A percentile compares a stretch with the other conserved stretches of the same genome.
phyloP scores from a whole-genome alignment of 2,329 filamentous ascomycete genomes.

The Fusarium napiforme region DNA sequence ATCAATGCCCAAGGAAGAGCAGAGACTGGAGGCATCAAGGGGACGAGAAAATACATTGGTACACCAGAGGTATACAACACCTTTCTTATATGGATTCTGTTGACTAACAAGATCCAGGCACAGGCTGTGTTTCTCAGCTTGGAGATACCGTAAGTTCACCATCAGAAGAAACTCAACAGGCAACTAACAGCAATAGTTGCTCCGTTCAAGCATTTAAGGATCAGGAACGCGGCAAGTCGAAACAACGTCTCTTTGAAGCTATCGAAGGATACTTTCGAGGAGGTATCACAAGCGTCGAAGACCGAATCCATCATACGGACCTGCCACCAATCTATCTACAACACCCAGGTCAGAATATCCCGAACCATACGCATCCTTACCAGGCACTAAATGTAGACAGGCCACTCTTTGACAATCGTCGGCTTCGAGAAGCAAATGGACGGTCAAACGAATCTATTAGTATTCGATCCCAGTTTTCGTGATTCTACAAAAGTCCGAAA shows the following conservation, averaged over 20 bases:
- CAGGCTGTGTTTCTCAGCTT: slow-evolving; percentile 80
- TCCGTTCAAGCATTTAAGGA: slow-evolving; percentile 70
- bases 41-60: slow-evolving; percentile 95
- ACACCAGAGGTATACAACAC: slow-evolving; percentile 77
- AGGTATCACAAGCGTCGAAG: slow-evolving; percentile 55
- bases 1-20: slow-evolving; percentile 78
- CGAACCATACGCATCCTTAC: not conserved
- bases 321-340: slow-evolving; percentile 92
- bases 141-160: slow-evolving; percentile 67
- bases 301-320: slow-evolving; percentile 73
- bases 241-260: slow-evolving; percentile 69
- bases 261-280: slow-evolving; percentile 80
- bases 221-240: slow-evolving; percentile 54
- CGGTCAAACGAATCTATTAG: slow-evolving; percentile 76
- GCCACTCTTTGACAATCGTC: slow-evolving; percentile 91
- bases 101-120: slow-evolving; percentile 61
- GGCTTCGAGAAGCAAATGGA: slow-evolving; percentile 78
- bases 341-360: slow-evolving; percentile 69
- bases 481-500: slow-evolving; percentile 72
- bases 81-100: not conserved
- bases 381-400: slow-evolving; percentile 50
- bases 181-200: slow-evolving; percentile 57
- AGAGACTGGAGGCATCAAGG: slow-evolving; percentile 87
- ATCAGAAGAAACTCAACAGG: not conserved
- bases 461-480: slow-evolving; percentile 88